Base-by-base conservation (phyloP, 257 asterid species). In the Capsicum pubescens region DNA sequence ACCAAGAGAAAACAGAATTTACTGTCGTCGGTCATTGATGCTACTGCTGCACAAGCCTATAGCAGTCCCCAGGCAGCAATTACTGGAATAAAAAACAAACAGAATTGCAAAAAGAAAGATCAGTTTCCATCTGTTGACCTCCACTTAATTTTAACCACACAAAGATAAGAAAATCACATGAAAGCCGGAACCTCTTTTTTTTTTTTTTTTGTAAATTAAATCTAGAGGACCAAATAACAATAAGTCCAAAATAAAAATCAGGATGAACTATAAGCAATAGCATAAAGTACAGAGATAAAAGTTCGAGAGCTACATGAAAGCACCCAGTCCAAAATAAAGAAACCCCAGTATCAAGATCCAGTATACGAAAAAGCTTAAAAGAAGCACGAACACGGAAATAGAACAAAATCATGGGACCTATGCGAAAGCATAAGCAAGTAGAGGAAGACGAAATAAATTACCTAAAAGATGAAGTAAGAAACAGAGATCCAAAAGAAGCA, bases 401-500 rank as follows among this genome's bases (percentile, higher is more conserved):
- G 26, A 69, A 39, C 54, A 14, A 69, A 69, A 36, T 69, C 7
- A 39, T 69, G 54, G 54, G 77, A 69, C 54, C 54, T 69, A 15
- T 36, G 15, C n/a, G 9, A 68, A 36, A 36, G 77, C 54, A 68
- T 68, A 68, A 35, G 19, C 19, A 52, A 50, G 17, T 8, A 32
- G 0, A 80, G 48, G 15, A 78, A 54, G 12, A 12, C 15, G 1
- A 26, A 11, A 26, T 19, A 68, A 54, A 46, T 55, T 67, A 82
- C 78, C 66, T 32, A 44, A 68, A 59, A 0, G 7, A 32, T 82
- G 7, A 66, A 39, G 17, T n/a, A 64, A 52, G 64, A 67, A 82
- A 44, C 19, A 12, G 13, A 82, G 80, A 82, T 82, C 85, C 85
- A 82, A 68, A 39, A 68, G 69, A 32, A 67, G 79, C 52, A 67